Base-by-base conservation (phyloP, 768 basidiomycete genomes). In the Stropharia rugosoannulata region DNA sequence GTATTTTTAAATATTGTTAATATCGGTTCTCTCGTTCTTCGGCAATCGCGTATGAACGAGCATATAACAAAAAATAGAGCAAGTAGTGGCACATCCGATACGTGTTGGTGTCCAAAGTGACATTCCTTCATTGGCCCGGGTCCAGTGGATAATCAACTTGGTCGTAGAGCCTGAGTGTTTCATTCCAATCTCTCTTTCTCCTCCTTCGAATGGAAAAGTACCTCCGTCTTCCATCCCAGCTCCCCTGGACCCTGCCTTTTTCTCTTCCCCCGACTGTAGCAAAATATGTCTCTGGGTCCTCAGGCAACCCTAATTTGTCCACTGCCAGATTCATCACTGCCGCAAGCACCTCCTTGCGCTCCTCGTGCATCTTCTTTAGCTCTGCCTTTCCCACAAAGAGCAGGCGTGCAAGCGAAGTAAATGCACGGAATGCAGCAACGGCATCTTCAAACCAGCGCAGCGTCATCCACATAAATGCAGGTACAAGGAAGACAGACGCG, bases 141-240 rank as follows among this genome's bases (percentile, higher is more conserved):
- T 86, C 85, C 12, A 80, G 79, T 0, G 89, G 89, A 64, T 90
- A 94, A 68, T 93, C 91, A 15, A 90, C 86, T 58, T 89, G 79
- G 60, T 93, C 91, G 60, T 92, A 93, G 52, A 91, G 70, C 45
- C 90, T 76, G 44, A 94, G 70, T 4, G 87, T 91, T 72, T 94
- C 92, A 62, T 92, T 92, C 92, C 93, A 94, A 63, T 94, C 93
- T 60, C 90, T 80, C 70, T 94, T 94, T 60, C 91, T 75, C 63
- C 92, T 73, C 58, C 91, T 74, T 55, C 80, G 81, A 54, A 94
- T 75, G 16, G 91, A 93, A 66, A 94, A 94, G 64, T 93, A 94
- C 61, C 84, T 79, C 38, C 83, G 74, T 27, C 79, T 76, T 57
- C 87, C 85, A 58, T 88, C 88, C 91, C 90, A 90, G 6, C 66